phyloP scores from a whole-genome alignment of 2,329 filamentous ascomycete genomes.

The Coleophoma crateriformis region DNA sequence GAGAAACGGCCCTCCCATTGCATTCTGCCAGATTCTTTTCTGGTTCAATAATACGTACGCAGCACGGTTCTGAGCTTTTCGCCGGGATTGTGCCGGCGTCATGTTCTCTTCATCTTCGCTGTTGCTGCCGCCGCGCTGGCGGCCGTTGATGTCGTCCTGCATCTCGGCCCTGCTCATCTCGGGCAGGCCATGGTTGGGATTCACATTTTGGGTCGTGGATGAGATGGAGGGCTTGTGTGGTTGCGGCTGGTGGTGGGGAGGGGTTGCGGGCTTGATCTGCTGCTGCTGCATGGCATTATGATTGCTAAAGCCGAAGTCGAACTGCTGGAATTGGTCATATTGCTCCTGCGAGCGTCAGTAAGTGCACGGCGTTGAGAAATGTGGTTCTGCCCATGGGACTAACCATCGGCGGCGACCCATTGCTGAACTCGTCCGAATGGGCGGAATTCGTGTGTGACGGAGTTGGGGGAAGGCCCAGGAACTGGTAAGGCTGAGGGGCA shows the following conservation, averaged over 20 bases:
- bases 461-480: slow-evolving; percentile 38
- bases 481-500: slow-evolving; percentile 38
- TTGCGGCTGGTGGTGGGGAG: slow-evolving; percentile 12
- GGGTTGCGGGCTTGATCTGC: slow-evolving; percentile 15
- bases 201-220: background rate
- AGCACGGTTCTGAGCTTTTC: slow-evolving; percentile 68
- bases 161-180: slow-evolving; percentile 11
- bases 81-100: slow-evolving; percentile 49
- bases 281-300: slow-evolving; percentile 9
- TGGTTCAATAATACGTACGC: slow-evolving; percentile 46
- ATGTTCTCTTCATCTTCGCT: slow-evolving; percentile 43
- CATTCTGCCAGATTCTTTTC: background rate
- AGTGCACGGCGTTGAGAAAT: slow-evolving; percentile 3
- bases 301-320: slow-evolving; percentile 20
- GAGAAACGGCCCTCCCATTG: background rate
- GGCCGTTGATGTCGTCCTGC: slow-evolving; percentile 15
- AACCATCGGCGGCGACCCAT: slow-evolving; percentile 12
- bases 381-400: background rate
- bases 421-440: slow-evolving; percentile 37
- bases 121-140: slow-evolving; percentile 28
- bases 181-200: slow-evolving; percentile 18
- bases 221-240: slow-evolving; percentile 16
- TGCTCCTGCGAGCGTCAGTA: slow-evolving; percentile 16
- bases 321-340: slow-evolving; percentile 23
- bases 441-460: slow-evolving; percentile 29